Evolutionary conservation across 768 basidiomycete species (phyloP).

Genomic region (Austroboletus eburneus): DNA sequence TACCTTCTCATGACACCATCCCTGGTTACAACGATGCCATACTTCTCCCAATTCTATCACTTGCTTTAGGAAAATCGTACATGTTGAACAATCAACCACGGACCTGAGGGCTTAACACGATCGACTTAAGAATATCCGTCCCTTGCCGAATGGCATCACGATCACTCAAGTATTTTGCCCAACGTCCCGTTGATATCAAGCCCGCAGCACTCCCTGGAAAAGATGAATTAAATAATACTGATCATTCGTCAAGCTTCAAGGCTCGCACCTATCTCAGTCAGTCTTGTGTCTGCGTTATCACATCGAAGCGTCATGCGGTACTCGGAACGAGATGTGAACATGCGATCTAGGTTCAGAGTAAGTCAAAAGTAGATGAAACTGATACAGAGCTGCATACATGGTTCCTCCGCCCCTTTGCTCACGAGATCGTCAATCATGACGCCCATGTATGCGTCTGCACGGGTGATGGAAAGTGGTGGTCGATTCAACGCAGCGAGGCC

Average conservation of each 20-base stretch:
- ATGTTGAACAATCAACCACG: not conserved
- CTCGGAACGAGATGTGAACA: slow-evolving; percentile 91
- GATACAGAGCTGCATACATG: slow-evolving; percentile 49
- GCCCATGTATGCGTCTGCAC: slow-evolving; percentile 85
- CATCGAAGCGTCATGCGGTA: slow-evolving; percentile 85
- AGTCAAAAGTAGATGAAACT: not conserved
- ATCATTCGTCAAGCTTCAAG: not conserved
- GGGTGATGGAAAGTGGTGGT: slow-evolving; percentile 59
- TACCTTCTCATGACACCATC: slow-evolving; percentile 48
- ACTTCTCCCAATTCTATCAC: slow-evolving; percentile 37
- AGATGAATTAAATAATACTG: not conserved
- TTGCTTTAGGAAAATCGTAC: not conserved
- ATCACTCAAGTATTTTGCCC: slow-evolving; percentile 34
- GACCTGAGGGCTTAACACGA: slow-evolving; percentile 41
- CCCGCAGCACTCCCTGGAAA: slow-evolving; percentile 38
- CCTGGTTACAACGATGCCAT: slow-evolving; percentile 37
- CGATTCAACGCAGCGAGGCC: slow-evolving; percentile 59
- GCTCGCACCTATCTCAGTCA: slow-evolving; percentile 67
- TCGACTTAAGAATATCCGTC: slow-evolving; percentile 32
- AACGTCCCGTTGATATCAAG: slow-evolving; percentile 41
- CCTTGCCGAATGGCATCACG: slow-evolving; percentile 33
- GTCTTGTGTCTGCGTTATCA: slow-evolving; percentile 83
- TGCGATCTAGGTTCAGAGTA: slow-evolving; percentile 56
- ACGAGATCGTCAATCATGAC: slow-evolving; percentile 93
- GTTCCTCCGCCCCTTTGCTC: slow-evolving; percentile 86